Evolutionary conservation across 2,329 filamentous ascomycete genomes (phyloP).

Genomic region (Daldinia eschscholtzii): DNA sequence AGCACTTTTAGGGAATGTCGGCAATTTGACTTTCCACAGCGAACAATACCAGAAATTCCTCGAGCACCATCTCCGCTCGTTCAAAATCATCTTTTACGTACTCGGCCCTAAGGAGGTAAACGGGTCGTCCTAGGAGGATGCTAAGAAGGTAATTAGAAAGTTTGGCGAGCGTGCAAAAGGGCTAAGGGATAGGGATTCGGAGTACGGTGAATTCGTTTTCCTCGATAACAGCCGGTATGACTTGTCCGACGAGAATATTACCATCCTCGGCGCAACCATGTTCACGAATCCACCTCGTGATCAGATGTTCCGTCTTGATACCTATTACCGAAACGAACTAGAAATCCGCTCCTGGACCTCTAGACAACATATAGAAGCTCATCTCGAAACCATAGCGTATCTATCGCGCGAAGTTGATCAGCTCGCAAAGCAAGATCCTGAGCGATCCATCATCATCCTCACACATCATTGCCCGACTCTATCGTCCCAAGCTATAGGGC

Average conservation of each 20-base stretch:
- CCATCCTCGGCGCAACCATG: conserved; percentile 20
- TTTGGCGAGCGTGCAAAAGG: not conserved
- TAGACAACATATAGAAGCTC: not conserved
- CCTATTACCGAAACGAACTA: not conserved
- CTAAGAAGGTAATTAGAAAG: not conserved
- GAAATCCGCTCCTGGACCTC: not conserved
- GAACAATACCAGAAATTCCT: conserved; percentile 9
- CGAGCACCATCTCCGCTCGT: conserved; percentile 11
- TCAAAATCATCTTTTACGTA: conserved; percentile 17
- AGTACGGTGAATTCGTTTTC: conserved; percentile 23
- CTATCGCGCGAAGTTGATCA: not conserved
- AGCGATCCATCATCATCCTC: conserved; percentile 22
- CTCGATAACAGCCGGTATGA: conserved; percentile 23
- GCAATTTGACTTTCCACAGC: not conserved
- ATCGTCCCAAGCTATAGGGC: not conserved
- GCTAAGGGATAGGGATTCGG: not conserved
- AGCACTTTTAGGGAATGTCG: conserved; percentile 24
- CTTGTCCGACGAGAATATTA: conserved; percentile 8
- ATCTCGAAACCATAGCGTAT: not conserved
- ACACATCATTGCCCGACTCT: conserved; percentile 21
- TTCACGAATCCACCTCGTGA: conserved; percentile 13
- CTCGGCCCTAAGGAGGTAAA: conserved; percentile 13
- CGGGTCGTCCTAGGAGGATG: conserved; percentile 12
- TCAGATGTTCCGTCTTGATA: not conserved
- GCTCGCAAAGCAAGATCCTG: conserved; percentile 6